Conservation (phyloP, 257 asterid genomes). For the Lycium barbarum region DNA sequence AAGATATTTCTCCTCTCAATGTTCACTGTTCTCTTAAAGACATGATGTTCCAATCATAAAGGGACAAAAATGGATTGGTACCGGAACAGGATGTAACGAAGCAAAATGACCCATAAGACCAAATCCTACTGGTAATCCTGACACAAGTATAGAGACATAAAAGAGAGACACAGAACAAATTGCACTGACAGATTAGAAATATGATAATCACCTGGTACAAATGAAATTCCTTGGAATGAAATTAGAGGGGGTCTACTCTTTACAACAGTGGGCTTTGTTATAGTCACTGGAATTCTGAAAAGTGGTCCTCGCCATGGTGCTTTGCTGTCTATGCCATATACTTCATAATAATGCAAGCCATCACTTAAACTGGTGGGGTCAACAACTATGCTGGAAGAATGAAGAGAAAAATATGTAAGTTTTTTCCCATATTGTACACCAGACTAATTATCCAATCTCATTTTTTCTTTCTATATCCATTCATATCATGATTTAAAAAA, state of each 20-base stretch:
- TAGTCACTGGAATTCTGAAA: conserved; percentile 89
- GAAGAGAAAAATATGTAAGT: conserved; percentile 31
- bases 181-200: neutral
- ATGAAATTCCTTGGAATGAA: conserved; percentile 70
- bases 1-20: neutral
- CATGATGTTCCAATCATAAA: conserved; percentile 1
- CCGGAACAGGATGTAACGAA: conserved; percentile 5
- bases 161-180: neutral
- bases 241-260: conserved; percentile 70
- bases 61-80: neutral
- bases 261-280: conserved; percentile 81
- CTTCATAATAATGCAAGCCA: conserved; percentile 96
- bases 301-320: conserved; percentile 99
- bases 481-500: conserved; percentile 23
- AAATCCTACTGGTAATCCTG: conserved; percentile 4
- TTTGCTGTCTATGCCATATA: conserved; percentile 79
- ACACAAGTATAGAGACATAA: neutral
- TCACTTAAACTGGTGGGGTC: conserved; percentile 81
- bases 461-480: neutral
- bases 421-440: conserved; percentile 21
- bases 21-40: neutral
- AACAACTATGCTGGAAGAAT: conserved; percentile 77
- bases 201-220: conserved; percentile 72
- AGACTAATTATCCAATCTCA: neutral
- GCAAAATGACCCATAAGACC: neutral